Percentiles rank a stretch among this genome's conserved stretches.
Evolutionary conservation across 352 stramenopile species (phyloP).

Genomic region (Blastocystis sp.): DNA sequence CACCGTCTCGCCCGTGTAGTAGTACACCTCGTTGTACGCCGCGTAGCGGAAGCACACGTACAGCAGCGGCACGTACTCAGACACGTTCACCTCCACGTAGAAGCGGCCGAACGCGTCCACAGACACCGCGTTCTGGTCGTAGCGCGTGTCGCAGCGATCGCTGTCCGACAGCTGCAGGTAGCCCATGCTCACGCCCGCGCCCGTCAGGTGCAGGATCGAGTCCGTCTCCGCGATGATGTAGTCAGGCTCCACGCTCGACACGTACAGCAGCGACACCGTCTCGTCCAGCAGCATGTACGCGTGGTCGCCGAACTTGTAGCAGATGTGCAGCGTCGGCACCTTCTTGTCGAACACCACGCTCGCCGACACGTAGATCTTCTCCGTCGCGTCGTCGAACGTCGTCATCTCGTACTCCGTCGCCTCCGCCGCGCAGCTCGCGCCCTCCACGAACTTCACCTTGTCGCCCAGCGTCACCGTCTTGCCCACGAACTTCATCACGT

Average conservation of each 20-base stretch:
- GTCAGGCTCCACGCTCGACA: slow-evolving; percentile 35
- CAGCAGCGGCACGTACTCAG: neutral
- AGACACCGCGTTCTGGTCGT: neutral
- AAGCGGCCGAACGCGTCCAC: neutral
- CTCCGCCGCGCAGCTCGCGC: neutral
- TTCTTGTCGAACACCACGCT: slow-evolving; percentile 50
- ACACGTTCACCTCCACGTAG: slow-evolving; percentile 31
- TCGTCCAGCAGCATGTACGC: slow-evolving; percentile 48
- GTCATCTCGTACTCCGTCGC: slow-evolving; percentile 31
- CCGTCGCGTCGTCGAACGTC: slow-evolving; percentile 6
- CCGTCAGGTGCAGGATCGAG: slow-evolving; percentile 33
- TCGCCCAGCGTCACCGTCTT: slow-evolving; percentile 43
- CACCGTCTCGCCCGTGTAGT: slow-evolving; percentile 40
- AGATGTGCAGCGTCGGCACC: slow-evolving; percentile 52
- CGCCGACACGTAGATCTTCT: neutral
- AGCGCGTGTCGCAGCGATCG: neutral
- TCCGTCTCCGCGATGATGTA: slow-evolving; percentile 48
- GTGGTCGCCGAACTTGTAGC: slow-evolving; percentile 56
- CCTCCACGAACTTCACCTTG: slow-evolving; percentile 63
- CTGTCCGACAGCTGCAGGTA: slow-evolving; percentile 27
- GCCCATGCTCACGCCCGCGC: slow-evolving; percentile 13
- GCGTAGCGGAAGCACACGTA: slow-evolving; percentile 58
- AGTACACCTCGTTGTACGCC: slow-evolving; percentile 31
- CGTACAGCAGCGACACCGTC: slow-evolving; percentile 38
- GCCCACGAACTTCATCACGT: slow-evolving; percentile 12